Base-by-base conservation (phyloP, 306 rosid species). In the Abrus precatorius region DNA sequence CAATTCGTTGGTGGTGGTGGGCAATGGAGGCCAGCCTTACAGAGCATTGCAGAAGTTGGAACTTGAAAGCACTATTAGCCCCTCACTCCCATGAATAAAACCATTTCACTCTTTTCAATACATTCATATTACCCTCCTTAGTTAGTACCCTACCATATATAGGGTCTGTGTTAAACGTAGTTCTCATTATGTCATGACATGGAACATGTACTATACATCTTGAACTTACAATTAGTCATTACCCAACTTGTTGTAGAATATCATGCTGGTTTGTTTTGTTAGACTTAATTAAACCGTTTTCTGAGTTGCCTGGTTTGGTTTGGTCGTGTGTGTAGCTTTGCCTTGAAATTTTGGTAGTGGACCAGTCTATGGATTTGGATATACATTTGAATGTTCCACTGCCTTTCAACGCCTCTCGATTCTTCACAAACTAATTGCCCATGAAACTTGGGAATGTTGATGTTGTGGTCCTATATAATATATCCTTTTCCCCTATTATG, bases 11-110 rank as follows among this genome's bases (percentile, higher is more conserved):
- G 90, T 74, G 87, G 79, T 14, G 80, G 93, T 78, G 89, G 91
- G 69, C 97, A 94, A 71, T 94, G 98, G 97, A 91, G 89, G 85
- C 98, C 98, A 85, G 92, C 97, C 49, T 89, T 94, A 86, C 98
- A 92, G 64, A 94, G 97, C 90, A 94, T 94, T 84, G 90, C 85
- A 89, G 98, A 94, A 87, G 13, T 90, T 83, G 97, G 97, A 82
- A 91, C 85, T 78, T 91, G 89, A 93, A 78, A 48, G 36, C 79
- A 30, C 76, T 73, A n/a, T 59, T 64, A 27, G 20, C 53, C 40
- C 34, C 54, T 78, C 76, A 56, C 72, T 49, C 52, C 52, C 69
- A 65, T 62, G 43, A 77, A 83, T 54, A 71, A 85, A 70, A 34
- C 85, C 75, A 47, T 68, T 65, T 8, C 66, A 27, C 84, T 55